Evolutionary conservation across 2,329 filamentous ascomycete species (phyloP).

Genomic region (Aspergillus pseudoglaucus): DNA sequence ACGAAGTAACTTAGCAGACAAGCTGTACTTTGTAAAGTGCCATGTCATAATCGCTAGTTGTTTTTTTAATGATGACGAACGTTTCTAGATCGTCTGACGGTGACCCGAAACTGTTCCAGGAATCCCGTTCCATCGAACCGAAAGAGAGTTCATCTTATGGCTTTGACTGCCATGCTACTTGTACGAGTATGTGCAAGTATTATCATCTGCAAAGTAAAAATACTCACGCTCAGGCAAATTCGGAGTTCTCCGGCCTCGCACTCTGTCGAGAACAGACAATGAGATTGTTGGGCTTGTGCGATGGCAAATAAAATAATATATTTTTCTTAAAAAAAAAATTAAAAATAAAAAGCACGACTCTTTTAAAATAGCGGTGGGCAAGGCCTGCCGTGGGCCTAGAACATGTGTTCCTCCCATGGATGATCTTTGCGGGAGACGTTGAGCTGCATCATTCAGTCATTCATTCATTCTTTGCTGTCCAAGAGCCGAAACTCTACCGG

Average conservation of each 20-base stretch:
- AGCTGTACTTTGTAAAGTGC: too few species aligned
- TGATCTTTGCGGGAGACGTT: slow-evolving; percentile 1
- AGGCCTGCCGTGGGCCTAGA: slow-evolving; percentile 12
- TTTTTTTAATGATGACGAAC: not conserved
- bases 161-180: too few species aligned
- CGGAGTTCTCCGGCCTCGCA: not conserved
- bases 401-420: slow-evolving; percentile 11
- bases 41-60: too few species aligned
- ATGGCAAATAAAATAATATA: not conserved
- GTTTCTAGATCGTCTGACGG: too few species aligned
- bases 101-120: not conserved
- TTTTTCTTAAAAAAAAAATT: too few species aligned
- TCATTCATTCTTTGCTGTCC: not conserved
- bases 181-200: too few species aligned
- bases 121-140: not conserved
- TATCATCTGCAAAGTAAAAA: not conserved
- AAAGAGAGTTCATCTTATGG: too few species aligned
- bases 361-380: slow-evolving; percentile 10
- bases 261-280: not conserved
- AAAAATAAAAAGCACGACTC: not conserved
- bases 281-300: not conserved
- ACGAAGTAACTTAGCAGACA: not conserved
- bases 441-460: not conserved
- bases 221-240: not conserved
- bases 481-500: not conserved